Conservation (phyloP, 225 moss, liverwort and hornwort genomes). For the Pseudoscleropodium purum region DNA sequence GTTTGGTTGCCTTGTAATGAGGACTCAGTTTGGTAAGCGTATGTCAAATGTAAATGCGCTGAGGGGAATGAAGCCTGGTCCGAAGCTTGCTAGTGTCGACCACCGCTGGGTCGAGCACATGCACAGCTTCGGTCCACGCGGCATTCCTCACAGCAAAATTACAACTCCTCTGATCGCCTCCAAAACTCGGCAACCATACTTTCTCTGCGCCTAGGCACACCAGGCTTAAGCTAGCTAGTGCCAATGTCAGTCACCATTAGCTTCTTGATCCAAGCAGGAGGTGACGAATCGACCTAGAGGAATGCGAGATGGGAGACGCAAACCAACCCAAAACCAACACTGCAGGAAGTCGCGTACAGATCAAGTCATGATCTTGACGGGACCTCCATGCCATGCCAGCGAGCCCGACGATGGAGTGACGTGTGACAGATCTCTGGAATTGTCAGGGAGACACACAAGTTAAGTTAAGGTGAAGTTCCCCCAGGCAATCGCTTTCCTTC, state of each 20-base stretch:
- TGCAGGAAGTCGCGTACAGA: not conserved
- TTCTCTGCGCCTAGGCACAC: not conserved
- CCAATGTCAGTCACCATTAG: not conserved
- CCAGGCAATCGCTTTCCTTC: not conserved
- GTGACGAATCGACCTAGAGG: not conserved
- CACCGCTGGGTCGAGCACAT: not conserved
- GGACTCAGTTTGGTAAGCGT: not conserved
- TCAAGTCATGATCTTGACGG: not conserved
- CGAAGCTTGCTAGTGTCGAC: constrained; percentile 17
- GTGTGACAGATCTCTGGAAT: not conserved
- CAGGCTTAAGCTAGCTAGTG: not conserved
- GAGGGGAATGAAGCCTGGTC: constrained; percentile 77
- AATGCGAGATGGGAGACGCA: not conserved
- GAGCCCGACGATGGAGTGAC: not conserved
- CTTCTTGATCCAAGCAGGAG: not conserved
- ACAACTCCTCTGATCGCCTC: not conserved
- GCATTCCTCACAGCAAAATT: constrained; percentile 58
- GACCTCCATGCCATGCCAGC: not conserved
- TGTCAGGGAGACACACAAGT: not conserved
- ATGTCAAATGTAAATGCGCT: constrained; percentile 33
- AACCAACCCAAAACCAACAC: not conserved
- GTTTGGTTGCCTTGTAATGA: not conserved
- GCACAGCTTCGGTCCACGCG: constrained; percentile 39
- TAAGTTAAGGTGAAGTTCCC: not conserved
- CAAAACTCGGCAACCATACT: not conserved